Evolutionary conservation across 768 basidiomycete species (phyloP).

Genomic region (Peribolospora kevripleyi): DNA sequence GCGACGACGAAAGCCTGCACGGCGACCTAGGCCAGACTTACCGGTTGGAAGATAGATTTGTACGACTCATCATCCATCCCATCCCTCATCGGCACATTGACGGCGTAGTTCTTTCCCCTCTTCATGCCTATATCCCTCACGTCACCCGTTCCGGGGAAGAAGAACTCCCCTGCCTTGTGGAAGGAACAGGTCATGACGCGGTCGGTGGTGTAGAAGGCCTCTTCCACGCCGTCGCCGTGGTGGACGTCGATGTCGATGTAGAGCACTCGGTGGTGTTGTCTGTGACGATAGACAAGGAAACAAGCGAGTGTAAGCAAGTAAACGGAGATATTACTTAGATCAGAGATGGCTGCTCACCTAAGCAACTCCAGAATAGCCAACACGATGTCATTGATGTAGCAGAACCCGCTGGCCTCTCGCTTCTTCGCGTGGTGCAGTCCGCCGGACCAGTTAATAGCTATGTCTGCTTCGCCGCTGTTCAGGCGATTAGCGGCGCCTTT

Average conservation of each 20-base stretch:
- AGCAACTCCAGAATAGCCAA: slow-evolving; percentile 79
- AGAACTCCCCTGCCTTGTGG: slow-evolving; percentile 92
- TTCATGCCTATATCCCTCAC: slow-evolving; percentile 64
- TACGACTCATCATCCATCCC: slow-evolving; percentile 80
- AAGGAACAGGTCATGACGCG: slow-evolving; percentile 93
- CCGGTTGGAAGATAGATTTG: slow-evolving; percentile 71
- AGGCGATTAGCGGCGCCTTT: slow-evolving; percentile 58
- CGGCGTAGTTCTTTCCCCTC: slow-evolving; percentile 54
- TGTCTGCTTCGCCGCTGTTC: slow-evolving; percentile 49
- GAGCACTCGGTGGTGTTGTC: slow-evolving; percentile 44
- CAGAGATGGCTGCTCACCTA: slow-evolving; percentile 29
- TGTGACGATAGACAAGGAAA: background rate
- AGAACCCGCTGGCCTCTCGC: slow-evolving; percentile 89
- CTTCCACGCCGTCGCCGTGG: slow-evolving; percentile 96
- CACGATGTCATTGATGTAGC: slow-evolving; percentile 97
- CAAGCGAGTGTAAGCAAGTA: background rate
- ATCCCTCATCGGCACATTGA: slow-evolving; percentile 84
- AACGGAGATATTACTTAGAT: background rate
- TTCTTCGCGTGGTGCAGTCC: slow-evolving; percentile 99
- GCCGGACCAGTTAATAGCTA: slow-evolving; percentile 90
- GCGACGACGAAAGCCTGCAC: background rate
- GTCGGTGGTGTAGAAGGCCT: slow-evolving; percentile 93
- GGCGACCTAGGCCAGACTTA: slow-evolving; percentile 22
- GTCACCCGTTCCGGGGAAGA: slow-evolving; percentile 57
- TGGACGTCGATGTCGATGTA: slow-evolving; percentile 98